Evolutionary conservation across 2,329 filamentous ascomycete species (phyloP).

Genomic region (Stagonosporopsis chrysanthemi): DNA sequence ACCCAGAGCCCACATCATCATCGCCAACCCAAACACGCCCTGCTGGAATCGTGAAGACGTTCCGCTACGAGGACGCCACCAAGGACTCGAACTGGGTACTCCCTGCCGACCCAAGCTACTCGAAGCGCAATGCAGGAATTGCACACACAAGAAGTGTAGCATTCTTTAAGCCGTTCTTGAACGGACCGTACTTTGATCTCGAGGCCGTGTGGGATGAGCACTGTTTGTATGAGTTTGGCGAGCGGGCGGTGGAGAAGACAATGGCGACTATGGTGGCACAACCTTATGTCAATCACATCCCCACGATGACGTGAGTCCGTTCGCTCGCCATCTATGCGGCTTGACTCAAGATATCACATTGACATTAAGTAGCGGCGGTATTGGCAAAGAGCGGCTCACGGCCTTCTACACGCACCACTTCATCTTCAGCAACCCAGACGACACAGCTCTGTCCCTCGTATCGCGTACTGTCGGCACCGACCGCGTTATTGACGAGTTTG

Average conservation of each 20-base stretch:
- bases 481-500: constrained; percentile 60
- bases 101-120: constrained; percentile 43
- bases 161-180: constrained; percentile 69
- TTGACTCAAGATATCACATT: not conserved
- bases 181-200: constrained; percentile 74
- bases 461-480: constrained; percentile 76
- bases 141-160: constrained; percentile 71
- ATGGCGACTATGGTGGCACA: constrained; percentile 85
- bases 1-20: constrained; percentile 12
- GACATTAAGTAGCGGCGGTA: constrained; percentile 61
- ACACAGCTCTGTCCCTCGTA: constrained; percentile 72
- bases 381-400: constrained; percentile 69
- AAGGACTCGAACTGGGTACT: constrained; percentile 39
- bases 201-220: constrained; percentile 84
- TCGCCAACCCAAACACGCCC: constrained; percentile 13
- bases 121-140: constrained; percentile 63
- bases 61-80: constrained; percentile 36
- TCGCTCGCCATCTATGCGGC: too few species aligned
- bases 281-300: constrained; percentile 80
- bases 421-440: constrained; percentile 74
- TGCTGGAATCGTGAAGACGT: constrained; percentile 30
- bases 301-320: constrained; percentile 62
- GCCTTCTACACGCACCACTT: constrained; percentile 77
- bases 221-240: constrained; percentile 73
- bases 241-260: constrained; percentile 72